Base-by-base conservation (phyloP, 2,329 filamentous ascomycete species). In the Colletotrichum sublineola region DNA sequence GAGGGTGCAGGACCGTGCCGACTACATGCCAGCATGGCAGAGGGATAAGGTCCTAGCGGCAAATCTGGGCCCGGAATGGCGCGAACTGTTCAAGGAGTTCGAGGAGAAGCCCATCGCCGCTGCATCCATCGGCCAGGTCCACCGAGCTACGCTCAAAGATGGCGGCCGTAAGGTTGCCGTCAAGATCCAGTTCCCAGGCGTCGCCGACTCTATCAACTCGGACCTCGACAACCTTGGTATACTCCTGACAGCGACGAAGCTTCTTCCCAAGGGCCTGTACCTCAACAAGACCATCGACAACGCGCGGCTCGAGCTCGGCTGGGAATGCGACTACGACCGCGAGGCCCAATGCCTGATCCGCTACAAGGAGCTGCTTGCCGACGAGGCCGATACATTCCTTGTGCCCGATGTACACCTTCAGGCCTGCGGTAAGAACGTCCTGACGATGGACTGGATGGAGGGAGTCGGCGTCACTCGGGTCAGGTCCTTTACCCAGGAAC, bases 231-330 rank as follows among this genome's bases (percentile, higher is more conserved):
- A 99, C 78, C 88, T 99, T 42, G 94, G 93, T 11, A 89, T 99
- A 68, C 91, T 99, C 1, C 89, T 99, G 15, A 96, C 94, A 7
- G 96, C 96, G 36, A 97, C 95, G 6, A 92, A 94, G 69, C 89
- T 99, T 36, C 87, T 99, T 0, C 97, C 96, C 0, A 95, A 93
- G 79, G 96, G 96, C 0, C 86, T 99, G 0, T 99, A 96, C 79
- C 91, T 99, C 9, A 93, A 99, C 83, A 98, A 97, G 82, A 99
- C 96, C 0, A 98, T 99, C 76, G 95, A 94, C 76, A 99, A 99
- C 79, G 96, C 96, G 5, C 91, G 96, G 12, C 91, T 90, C 1
- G 96, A 99, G 81, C 89, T 99, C 3, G 95, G 90, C 5, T 99
- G 96, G 96, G 96, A 99, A 84, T 98, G 96, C 80, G 94, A 99